Conservation (phyloP, 2,329 filamentous ascomycete genomes). For the Colletotrichum sp. region DNA sequence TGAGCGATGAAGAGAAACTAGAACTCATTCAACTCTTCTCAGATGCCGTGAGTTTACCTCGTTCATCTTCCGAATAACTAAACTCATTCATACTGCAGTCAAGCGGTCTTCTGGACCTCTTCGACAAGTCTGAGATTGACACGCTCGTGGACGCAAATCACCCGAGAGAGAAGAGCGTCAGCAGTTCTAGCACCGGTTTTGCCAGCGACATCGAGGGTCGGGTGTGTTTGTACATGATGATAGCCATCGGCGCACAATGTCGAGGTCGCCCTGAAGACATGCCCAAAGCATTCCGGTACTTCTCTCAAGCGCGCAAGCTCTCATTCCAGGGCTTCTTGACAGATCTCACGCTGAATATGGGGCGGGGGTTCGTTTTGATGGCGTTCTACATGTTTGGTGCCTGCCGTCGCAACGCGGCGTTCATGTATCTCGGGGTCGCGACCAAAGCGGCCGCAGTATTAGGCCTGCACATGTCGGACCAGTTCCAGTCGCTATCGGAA, state of each 20-base stretch:
- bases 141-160: background rate
- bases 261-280: background rate
- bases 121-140: constrained; percentile 20
- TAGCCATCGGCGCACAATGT: constrained; percentile 59
- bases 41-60: constrained; percentile 12
- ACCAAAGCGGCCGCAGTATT: constrained; percentile 61
- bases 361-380: constrained; percentile 59
- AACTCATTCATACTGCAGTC: too few species aligned
- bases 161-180: background rate
- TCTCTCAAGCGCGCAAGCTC: constrained; percentile 50
- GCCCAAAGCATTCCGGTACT: constrained; percentile 37
- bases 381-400: constrained; percentile 64
- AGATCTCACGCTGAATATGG: constrained; percentile 57
- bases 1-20: background rate
- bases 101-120: constrained; percentile 37
- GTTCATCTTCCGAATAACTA: too few species aligned
- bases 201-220: background rate
- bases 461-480: constrained; percentile 52
- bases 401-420: constrained; percentile 63
- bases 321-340: constrained; percentile 57
- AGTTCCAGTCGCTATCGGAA: constrained; percentile 28
- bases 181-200: background rate
- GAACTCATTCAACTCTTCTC: background rate
- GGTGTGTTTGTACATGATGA: constrained; percentile 40
- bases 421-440: constrained; percentile 68